These are phyloP conservation scores for Microsporum audouinii DNA, from an alignment of 2,329 filamentous ascomycete genomes.

Conservation along the genomic window DNA sequence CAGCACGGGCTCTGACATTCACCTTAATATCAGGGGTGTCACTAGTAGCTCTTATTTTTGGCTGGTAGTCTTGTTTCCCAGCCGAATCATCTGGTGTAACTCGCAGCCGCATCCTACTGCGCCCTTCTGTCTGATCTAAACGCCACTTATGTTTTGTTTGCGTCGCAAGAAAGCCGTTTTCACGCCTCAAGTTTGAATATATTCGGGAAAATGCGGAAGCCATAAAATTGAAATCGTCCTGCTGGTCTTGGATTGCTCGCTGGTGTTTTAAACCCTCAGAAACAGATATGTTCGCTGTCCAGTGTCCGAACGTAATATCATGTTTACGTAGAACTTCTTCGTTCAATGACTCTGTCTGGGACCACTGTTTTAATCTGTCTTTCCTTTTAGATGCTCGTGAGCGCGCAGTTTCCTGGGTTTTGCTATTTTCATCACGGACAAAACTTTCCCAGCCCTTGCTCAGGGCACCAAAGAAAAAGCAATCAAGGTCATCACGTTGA, in stretches of 20 bases:
- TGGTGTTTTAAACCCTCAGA: conserved; percentile 90
- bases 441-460: conserved; percentile 82
- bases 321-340: conserved; percentile 70
- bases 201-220: conserved; percentile 65
- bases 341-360: conserved; percentile 52
- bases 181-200: conserved; percentile 63
- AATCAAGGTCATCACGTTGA: conserved; percentile 65
- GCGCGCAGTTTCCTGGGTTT: conserved; percentile 63
- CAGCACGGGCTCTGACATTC: conserved; percentile 33
- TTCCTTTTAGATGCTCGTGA: conserved; percentile 60
- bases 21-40: conserved; percentile 38
- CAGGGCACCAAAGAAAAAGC: conserved; percentile 69
- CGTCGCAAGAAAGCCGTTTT: conserved; percentile 68
- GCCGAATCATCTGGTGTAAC: conserved; percentile 65
- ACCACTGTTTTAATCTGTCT: conserved; percentile 74
- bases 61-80: conserved; percentile 64
- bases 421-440: conserved; percentile 67
- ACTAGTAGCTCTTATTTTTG: conserved; percentile 55
- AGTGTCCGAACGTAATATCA: conserved; percentile 74
- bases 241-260: conserved; percentile 77
- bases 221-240: conserved; percentile 74
- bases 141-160: conserved; percentile 64
- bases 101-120: conserved; percentile 85
- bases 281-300: conserved; percentile 90
- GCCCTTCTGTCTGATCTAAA: conserved; percentile 86